phyloP scores from a whole-genome alignment of 2,329 filamentous ascomycete genomes.

The Zasmidium cellare region DNA sequence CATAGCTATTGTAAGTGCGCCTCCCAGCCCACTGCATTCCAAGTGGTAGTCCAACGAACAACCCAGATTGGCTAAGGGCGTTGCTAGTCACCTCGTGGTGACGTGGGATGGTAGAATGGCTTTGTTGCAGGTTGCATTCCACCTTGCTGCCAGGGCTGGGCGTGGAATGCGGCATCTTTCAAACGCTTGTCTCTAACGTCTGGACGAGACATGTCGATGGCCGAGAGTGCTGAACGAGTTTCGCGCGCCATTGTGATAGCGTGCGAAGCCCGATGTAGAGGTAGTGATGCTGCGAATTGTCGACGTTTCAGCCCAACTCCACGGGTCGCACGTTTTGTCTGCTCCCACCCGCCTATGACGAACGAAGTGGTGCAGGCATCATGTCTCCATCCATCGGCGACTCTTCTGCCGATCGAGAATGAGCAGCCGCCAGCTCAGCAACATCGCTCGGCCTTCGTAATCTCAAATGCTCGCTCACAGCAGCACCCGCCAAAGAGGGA shows the following conservation, averaged over 20 bases:
- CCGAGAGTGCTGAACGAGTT: neutral
- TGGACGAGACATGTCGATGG: neutral
- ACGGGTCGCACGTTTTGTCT: neutral
- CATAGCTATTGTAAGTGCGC: slow-evolving; percentile 26
- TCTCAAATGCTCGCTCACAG: neutral
- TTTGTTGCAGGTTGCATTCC: slow-evolving; percentile 26
- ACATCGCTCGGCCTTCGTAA: slow-evolving; percentile 10
- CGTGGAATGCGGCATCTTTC: slow-evolving; percentile 17
- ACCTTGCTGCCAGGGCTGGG: slow-evolving; percentile 10
- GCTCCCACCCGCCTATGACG: neutral
- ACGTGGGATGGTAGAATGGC: slow-evolving; percentile 23
- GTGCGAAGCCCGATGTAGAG: neutral
- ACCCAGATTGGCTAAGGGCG: slow-evolving; percentile 14
- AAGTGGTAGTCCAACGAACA: slow-evolving; percentile 25
- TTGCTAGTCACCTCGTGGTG: slow-evolving; percentile 16
- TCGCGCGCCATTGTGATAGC: neutral
- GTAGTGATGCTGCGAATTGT: neutral
- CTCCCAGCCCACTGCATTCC: slow-evolving; percentile 27
- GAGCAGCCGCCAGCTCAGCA: slow-evolving; percentile 7
- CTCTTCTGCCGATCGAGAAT: neutral
- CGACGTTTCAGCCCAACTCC: neutral
- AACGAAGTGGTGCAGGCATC: neutral
- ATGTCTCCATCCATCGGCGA: slow-evolving; percentile 1
- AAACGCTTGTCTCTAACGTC: neutral
- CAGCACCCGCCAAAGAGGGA: neutral